These are phyloP conservation scores for Monosporascus sp. DNA, from an alignment of 2,329 filamentous ascomycete species.

Conservation along the genomic window DNA sequence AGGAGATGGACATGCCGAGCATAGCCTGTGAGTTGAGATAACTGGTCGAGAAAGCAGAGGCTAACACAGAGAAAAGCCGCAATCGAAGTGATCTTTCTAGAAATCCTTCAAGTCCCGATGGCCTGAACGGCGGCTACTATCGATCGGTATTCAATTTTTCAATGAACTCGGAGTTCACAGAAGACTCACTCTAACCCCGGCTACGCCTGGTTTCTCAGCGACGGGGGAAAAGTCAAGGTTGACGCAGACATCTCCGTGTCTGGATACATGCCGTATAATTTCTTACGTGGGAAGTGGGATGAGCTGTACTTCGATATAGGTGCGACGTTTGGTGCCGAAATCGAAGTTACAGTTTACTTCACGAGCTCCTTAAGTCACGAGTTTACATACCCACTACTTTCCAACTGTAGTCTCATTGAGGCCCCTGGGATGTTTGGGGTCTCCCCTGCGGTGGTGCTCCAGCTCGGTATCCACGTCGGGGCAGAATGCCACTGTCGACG, in stretches of 20 bases:
- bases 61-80: slow-evolving; percentile 7
- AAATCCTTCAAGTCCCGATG: neutral
- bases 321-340: slow-evolving; percentile 28
- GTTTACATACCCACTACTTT: slow-evolving; percentile 28
- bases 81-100: slow-evolving; percentile 12
- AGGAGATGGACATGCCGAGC: slow-evolving; percentile 25
- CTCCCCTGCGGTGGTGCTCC: slow-evolving; percentile 31
- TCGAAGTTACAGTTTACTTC: slow-evolving; percentile 31
- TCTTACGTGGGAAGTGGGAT: slow-evolving; percentile 27
- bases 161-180: slow-evolving; percentile 6
- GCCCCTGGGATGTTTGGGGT: slow-evolving; percentile 35
- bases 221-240: slow-evolving; percentile 29
- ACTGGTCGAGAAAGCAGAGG: neutral
- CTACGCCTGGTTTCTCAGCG: slow-evolving; percentile 26
- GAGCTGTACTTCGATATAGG: slow-evolving; percentile 38
- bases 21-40: slow-evolving; percentile 27
- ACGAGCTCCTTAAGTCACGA: slow-evolving; percentile 26
- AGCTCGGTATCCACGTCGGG: slow-evolving; percentile 30
- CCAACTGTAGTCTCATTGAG: slow-evolving; percentile 31
- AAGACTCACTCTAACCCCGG: slow-evolving; percentile 21
- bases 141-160: slow-evolving; percentile 6
- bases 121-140: slow-evolving; percentile 21
- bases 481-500: slow-evolving; percentile 27
- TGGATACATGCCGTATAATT: slow-evolving; percentile 36
- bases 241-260: slow-evolving; percentile 33